Base-by-base conservation (phyloP, 129 eudicot species). In the Helianthus annuus region DNA sequence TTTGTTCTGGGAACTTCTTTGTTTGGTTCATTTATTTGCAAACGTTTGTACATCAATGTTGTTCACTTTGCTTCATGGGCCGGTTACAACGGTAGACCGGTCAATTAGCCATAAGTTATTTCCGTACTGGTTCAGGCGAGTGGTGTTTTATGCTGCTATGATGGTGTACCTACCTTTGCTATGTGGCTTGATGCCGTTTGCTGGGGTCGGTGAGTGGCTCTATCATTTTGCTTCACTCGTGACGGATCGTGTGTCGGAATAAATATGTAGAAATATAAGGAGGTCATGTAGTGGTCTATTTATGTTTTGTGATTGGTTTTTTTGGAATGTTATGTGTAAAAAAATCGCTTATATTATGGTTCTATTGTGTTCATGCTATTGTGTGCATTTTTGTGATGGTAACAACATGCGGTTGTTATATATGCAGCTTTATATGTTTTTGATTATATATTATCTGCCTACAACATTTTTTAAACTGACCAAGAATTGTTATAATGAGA, bases 111-210 rank as follows among this genome's bases (percentile, higher is more conserved):
- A 49, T 38, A 53, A 64, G 48, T 5, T 72, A 2, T 70, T 82
- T 48, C 90, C 87, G 0, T 83, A 84, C 49, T 79, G 91, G 97
- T 6, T 83, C n/a, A 86, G 97, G 76, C 79, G 87, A 22, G 49
- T 48, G 62, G 12, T 78, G 77, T 90, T 84, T 58, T 88, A 82
- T 45, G 66, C 73, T 0, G 10, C 57, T 32, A 32, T 32, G 53
- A 75, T 85, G 69, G 53, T 84, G 42, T 19, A 74, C 77, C 71
- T 92, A 59, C 99, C 99, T 0, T 32, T 86, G 75, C 10, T 76
- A 3, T 86, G 97, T 49, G 99, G 99, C n/a, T 56, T 91, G 48
- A 46, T 84, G 64, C 99, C 99, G 15, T 95, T 95, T 76, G 99
- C 99, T 4, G 72, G 89, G 69, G 81, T 77, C 0, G 51, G 74